Conservation (phyloP, 1,284 basidiomycete species). For the Marasmius sp. region DNA sequence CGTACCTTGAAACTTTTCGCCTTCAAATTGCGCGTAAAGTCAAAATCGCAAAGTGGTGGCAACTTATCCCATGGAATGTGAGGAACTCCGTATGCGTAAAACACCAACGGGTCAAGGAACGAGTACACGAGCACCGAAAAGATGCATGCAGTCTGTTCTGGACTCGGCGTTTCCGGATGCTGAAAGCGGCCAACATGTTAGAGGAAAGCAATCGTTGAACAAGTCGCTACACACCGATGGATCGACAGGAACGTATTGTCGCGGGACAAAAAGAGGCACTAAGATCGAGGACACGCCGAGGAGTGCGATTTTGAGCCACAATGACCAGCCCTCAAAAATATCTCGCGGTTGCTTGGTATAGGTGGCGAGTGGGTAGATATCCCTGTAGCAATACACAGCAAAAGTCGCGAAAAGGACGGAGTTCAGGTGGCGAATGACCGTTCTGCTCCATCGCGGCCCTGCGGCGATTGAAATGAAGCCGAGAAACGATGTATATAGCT, state of each 20-base stretch:
- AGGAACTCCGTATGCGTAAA: constrained; percentile 23
- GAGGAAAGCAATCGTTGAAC: neutral
- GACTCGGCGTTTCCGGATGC: constrained; percentile 34
- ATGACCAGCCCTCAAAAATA: constrained; percentile 27
- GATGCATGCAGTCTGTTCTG: constrained; percentile 52
- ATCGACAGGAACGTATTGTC: constrained; percentile 43
- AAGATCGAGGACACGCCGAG: constrained; percentile 32
- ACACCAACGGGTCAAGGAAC: constrained; percentile 45
- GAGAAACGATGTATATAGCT: constrained; percentile 31
- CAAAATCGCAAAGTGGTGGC: constrained; percentile 62
- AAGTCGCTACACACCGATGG: constrained; percentile 33
- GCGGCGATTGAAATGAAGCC: constrained; percentile 29
- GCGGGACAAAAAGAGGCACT: constrained; percentile 40
- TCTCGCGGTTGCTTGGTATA: constrained; percentile 36
- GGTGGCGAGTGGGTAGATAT: constrained; percentile 62
- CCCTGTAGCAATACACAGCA: constrained; percentile 56
- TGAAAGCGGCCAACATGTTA: neutral
- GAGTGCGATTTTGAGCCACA: constrained; percentile 38
- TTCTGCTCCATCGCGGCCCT: constrained; percentile 26
- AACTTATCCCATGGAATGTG: constrained; percentile 40
- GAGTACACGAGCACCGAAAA: constrained; percentile 45
- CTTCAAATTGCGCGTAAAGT: constrained; percentile 38
- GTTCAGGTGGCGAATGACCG: constrained; percentile 32
- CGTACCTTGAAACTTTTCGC: constrained; percentile 37
- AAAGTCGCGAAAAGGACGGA: constrained; percentile 36